Evolutionary conservation across 441 rosid genomes (phyloP), one percentile per base, ranked within the genome.

Genomic region (Erodium trifolium): DNA sequence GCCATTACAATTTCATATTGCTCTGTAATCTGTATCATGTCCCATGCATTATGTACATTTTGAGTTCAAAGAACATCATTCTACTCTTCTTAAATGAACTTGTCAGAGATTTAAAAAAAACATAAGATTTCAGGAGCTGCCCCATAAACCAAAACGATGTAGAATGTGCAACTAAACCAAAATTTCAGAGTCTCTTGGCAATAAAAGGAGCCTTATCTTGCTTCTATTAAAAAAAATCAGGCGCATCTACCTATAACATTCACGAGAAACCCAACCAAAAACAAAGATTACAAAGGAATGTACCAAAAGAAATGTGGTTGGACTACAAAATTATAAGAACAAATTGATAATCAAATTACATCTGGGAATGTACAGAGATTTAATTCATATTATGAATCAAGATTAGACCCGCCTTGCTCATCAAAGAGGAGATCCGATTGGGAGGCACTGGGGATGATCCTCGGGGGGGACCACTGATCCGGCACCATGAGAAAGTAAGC

Each of bases 401-500:
- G 35, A 43, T 19, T 59, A 59, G 63, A 10, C 63, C 80, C 79
- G 17, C 70, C 75, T 80, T 82, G 86, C 14, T 79, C 49, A 53
- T 88, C 97, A 73, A 88, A 93, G 10, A 68, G 76, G 35, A 82
- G 72, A 78, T 87, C 99, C 2, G 92, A 74, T 70, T 79, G 88
- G 12, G 91, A 86, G 76, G 70, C 80, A 72, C 78, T 80, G 1
- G 88, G 80, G 67, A 81, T 66, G 17, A 77, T 82, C 63, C 74
- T 55, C 17, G 89, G 86, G 43, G 99, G 91, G 17, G 92, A 89
- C 99, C 97, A 92, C 23, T 90, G 93, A 84, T 92, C 97, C 10
- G 99, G 98, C 68, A 95, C 89, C 99, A 92, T 92, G 69, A 95
- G 83, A 73, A 90, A 95, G 81, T 92, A 92, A 29, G 97, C 80